These are phyloP conservation scores for Hypoxylon sp. DNA, from an alignment of 2,329 filamentous ascomycete genomes.

Conservation along the genomic window DNA sequence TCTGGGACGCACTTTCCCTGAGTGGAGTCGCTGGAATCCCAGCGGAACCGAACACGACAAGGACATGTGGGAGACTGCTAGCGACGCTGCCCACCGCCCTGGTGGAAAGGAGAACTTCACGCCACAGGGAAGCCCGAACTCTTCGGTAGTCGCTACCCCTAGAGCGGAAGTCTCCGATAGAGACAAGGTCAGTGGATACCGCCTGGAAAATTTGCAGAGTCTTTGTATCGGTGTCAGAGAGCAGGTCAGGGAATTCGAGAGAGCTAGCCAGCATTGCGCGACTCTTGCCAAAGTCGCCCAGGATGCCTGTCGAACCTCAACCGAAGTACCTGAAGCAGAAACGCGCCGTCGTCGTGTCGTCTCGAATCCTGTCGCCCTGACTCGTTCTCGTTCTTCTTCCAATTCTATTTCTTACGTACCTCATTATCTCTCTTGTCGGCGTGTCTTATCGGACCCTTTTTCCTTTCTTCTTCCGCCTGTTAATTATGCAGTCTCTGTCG, in stretches of 20 bases:
- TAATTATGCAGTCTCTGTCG: conserved; percentile 3
- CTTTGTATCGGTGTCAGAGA: neutral
- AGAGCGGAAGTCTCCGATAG: conserved; percentile 20
- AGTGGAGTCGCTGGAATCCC: conserved; percentile 55
- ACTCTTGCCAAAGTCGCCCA: neutral
- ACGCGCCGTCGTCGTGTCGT: too few relatives aligned
- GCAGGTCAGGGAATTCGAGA: neutral
- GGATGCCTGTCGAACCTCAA: neutral
- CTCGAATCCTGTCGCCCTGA: too few relatives aligned
- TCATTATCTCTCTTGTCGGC: neutral
- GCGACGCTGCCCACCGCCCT: conserved; percentile 46
- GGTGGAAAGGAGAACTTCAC: conserved; percentile 62
- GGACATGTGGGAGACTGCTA: conserved; percentile 52
- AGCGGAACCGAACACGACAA: conserved; percentile 45
- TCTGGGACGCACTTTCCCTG: conserved; percentile 63
- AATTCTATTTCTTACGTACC: neutral
- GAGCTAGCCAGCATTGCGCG: neutral
- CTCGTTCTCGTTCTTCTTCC: neutral
- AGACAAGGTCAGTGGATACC: conserved; percentile 30
- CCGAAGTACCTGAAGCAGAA: neutral
- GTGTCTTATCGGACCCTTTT: neutral
- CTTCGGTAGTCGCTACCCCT: conserved; percentile 30
- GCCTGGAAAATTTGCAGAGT: neutral
- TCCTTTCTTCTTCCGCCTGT: conserved; percentile 2
- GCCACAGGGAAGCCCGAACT: conserved; percentile 46